Evolutionary conservation across 352 stramenopile species (phyloP).

Genomic region (Aphanomyces stellatus): DNA sequence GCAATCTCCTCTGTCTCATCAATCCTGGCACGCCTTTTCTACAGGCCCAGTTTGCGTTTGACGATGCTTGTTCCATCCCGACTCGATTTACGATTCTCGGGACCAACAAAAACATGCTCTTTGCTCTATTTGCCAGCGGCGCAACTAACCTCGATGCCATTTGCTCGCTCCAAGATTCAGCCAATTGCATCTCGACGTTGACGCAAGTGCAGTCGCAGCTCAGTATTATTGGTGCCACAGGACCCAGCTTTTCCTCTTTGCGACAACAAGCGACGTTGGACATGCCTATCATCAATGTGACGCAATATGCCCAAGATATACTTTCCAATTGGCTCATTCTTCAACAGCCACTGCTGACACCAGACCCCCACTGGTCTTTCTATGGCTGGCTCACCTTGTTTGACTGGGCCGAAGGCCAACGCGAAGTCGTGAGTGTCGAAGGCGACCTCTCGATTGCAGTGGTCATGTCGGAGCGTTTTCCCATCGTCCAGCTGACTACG

Average conservation of each 20-base stretch:
- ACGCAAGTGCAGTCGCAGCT: too few species aligned
- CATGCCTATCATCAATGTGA: neutral
- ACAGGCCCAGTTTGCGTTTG: neutral
- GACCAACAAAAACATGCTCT: neutral
- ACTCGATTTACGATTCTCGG: neutral
- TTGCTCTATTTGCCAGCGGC: neutral
- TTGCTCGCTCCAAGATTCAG: too few species aligned
- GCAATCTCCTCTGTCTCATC: neutral
- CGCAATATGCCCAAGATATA: neutral
- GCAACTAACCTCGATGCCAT: too few species aligned
- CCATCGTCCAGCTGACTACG: neutral
- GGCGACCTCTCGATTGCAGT: neutral
- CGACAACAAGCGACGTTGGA: neutral
- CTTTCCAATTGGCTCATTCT: neutral
- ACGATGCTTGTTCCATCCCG: neutral
- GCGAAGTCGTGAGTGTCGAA: constrained; percentile 7
- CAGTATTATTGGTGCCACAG: too few species aligned
- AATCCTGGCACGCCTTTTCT: neutral
- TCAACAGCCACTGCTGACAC: neutral
- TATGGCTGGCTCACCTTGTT: neutral
- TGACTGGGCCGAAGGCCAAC: neutral
- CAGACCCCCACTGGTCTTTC: neutral
- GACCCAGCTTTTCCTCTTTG: too few species aligned
- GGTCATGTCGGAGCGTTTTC: neutral
- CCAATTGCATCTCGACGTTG: too few species aligned